Evolutionary conservation across 768 basidiomycete species (phyloP).

Genomic region (Xerocomellus intermedius): DNA sequence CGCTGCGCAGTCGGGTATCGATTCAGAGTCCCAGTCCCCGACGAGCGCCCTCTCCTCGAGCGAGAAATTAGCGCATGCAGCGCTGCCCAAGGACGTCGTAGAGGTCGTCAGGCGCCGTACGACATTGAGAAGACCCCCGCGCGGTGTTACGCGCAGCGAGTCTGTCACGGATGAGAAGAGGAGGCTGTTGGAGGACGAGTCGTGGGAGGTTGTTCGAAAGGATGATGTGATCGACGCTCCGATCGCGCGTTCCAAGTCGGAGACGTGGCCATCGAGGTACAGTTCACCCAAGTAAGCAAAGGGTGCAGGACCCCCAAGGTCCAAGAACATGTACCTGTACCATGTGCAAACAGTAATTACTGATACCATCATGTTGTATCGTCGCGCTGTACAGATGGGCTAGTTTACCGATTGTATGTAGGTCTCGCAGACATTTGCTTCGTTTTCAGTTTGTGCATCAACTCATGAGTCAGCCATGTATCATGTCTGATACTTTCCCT

Average conservation of each 20-base stretch:
- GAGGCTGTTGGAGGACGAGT: conserved; percentile 18
- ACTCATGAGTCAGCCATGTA: no score
- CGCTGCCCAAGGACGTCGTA: conserved; percentile 40
- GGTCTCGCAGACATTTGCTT: not conserved
- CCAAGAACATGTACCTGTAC: not conserved
- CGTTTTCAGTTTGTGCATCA: not conserved
- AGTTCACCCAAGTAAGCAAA: conserved; percentile 9
- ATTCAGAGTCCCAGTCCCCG: conserved; percentile 10
- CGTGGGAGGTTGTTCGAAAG: conserved; percentile 16
- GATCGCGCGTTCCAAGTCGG: conserved; percentile 26
- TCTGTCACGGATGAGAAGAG: conserved; percentile 20
- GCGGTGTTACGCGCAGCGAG: conserved; percentile 8
- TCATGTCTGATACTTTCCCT: no score
- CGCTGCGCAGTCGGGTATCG: conserved; percentile 26
- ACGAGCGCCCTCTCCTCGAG: conserved; percentile 17
- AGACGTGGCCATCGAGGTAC: conserved; percentile 23
- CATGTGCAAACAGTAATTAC: not conserved
- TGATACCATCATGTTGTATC: conserved; percentile 5
- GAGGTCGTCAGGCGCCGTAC: conserved; percentile 25
- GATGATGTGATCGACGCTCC: conserved; percentile 6
- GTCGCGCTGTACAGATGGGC: conserved; percentile 5
- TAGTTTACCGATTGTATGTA: not conserved
- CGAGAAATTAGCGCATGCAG: conserved; percentile 33
- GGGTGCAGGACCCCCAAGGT: not conserved
- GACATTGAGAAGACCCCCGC: conserved; percentile 4